These are phyloP conservation scores for Asterophora lycoperdoides DNA, from an alignment of 768 basidiomycete species.

Conservation along the genomic window DNA sequence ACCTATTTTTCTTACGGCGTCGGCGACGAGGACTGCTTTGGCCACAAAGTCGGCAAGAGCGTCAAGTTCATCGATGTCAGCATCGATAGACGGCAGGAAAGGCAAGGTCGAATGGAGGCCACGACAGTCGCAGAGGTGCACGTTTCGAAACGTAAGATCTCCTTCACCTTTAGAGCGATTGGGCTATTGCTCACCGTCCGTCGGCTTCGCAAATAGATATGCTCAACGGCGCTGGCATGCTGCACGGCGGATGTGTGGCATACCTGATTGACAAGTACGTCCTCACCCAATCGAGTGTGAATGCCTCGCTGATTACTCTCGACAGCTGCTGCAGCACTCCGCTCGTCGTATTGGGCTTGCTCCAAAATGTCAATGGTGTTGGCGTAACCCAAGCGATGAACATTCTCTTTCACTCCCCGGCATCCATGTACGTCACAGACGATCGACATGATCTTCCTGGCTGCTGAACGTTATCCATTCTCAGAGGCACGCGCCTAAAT, in stretches of 20 bases:
- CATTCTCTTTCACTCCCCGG: conserved; percentile 66
- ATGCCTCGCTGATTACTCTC: not conserved
- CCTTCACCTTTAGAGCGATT: not conserved
- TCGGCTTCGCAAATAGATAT: conserved; percentile 40
- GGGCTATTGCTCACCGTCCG: not conserved
- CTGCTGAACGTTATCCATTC: conserved; percentile 1
- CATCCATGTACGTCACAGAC: conserved; percentile 44
- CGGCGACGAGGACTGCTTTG: conserved; percentile 58
- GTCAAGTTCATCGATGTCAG: conserved; percentile 61
- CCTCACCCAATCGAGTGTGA: not conserved
- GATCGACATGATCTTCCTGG: conserved; percentile 2
- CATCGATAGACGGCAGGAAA: conserved; percentile 41
- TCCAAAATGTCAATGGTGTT: conserved; percentile 60
- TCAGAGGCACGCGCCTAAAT: conserved; percentile 53
- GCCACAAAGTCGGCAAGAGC: conserved; percentile 53
- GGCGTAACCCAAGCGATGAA: conserved; percentile 74
- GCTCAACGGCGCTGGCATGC: conserved; percentile 72
- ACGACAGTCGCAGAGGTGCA: conserved; percentile 58
- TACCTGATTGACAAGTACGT: conserved; percentile 71
- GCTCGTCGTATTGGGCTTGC: conserved; percentile 60
- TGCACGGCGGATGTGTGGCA: conserved; percentile 72
- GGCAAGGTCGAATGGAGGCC: conserved; percentile 53
- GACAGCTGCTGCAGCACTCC: conserved; percentile 63
- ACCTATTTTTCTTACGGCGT: conserved; percentile 70
- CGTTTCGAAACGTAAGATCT: conserved; percentile 54